These are phyloP conservation scores for Acanthamoeba healyi DNA, from an alignment of 208 protist genomes.

Conservation along the genomic window DNA sequence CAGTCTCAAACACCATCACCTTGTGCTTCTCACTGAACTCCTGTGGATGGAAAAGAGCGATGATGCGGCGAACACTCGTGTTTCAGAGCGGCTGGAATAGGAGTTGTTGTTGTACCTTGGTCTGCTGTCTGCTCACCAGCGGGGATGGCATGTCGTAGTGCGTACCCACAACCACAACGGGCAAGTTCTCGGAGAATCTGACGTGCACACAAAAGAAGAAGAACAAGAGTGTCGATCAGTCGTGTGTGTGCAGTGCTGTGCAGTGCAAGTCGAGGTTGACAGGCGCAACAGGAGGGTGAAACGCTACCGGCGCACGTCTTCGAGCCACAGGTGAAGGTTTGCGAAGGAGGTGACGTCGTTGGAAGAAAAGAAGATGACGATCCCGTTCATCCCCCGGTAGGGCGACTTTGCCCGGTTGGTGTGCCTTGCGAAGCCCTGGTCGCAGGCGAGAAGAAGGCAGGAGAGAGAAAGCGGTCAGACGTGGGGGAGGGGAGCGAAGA, in stretches of 20 bases:
- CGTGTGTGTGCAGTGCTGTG: not conserved
- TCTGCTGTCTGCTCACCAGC: not conserved
- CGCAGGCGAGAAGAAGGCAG: not conserved
- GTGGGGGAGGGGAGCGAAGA: not conserved
- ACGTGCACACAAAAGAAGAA: not conserved
- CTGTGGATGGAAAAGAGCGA: not conserved
- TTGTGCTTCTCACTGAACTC: not conserved
- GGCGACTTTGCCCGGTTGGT: constrained; percentile 68
- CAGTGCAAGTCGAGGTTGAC: not conserved
- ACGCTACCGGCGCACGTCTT: constrained; percentile 42
- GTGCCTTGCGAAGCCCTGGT: not conserved
- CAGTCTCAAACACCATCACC: constrained; percentile 49
- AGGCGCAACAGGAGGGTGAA: not conserved
- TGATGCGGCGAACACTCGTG: not conserved
- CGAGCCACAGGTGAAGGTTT: constrained; percentile 22
- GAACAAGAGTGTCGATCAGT: not conserved
- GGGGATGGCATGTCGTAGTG: constrained; percentile 54
- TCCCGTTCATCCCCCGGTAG: constrained; percentile 62
- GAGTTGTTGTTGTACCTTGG: not conserved
- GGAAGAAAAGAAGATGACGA: constrained; percentile 25
- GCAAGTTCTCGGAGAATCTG: constrained; percentile 35
- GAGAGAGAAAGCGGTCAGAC: not conserved
- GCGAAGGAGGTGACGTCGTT: constrained; percentile 24
- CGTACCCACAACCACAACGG: constrained; percentile 41
- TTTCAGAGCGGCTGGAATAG: too few relatives aligned